Conservation (phyloP, 345 rosid genomes). For the Eucalyptus erythrocorys region DNA sequence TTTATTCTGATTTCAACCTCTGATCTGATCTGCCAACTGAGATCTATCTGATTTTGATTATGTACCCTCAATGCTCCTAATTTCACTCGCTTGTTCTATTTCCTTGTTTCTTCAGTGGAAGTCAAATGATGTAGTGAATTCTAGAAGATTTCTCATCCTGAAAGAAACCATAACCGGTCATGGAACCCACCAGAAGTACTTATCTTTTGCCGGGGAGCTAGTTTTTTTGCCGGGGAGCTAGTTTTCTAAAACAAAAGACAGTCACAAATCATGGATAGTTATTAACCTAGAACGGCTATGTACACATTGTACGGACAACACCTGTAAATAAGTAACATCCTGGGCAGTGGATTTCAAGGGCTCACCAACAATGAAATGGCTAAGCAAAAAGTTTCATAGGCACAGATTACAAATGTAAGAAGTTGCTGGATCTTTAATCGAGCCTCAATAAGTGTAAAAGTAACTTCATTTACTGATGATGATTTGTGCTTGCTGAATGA, state of each 20-base stretch:
- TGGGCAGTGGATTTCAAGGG: neutral
- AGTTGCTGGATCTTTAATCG: neutral
- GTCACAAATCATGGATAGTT: neutral
- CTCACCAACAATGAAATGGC: neutral
- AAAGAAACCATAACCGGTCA: neutral
- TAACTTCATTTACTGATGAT: conserved; percentile 9
- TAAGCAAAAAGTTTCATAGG: neutral
- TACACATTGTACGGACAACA: neutral
- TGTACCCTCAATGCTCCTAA: neutral
- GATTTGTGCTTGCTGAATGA: conserved; percentile 12
- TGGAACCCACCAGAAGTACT: neutral
- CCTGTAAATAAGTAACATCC: neutral
- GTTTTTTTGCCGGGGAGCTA: neutral
- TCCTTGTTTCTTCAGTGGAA: neutral
- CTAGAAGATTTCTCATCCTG: neutral
- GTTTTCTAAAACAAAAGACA: neutral
- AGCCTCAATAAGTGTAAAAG: neutral
- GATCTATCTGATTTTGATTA: neutral
- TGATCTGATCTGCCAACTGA: neutral
- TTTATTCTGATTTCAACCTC: neutral
- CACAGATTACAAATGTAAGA: neutral
- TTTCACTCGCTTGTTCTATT: neutral
- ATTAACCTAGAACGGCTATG: neutral
- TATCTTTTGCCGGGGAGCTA: neutral
- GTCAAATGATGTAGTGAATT: neutral